Evolutionary conservation across 805 yeast species (phyloP), one percentile per base, ranked within the genome.

Genomic region (Schwanniomyces vanrijiae): DNA sequence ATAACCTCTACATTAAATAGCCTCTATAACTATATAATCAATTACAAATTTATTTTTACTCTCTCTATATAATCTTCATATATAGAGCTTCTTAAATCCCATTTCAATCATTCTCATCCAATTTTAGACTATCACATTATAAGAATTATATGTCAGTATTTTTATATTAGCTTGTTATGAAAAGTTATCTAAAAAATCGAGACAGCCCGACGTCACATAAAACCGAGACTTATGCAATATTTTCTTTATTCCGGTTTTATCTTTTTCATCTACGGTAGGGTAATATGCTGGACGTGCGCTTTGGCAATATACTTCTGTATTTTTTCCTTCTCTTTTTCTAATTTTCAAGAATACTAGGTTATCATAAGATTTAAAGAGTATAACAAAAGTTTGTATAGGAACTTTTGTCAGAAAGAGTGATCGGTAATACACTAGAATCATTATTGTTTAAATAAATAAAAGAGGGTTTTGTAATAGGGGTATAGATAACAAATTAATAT

Each of bases 211-310:
- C 29, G 44, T 42, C 29, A 37, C 39, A 31, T 37, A 37, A 35
- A 37, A 25, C 39, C 39, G 22, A 37, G 25, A 3, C 7, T 37
- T 20, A 21, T 21, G 39, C 39, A 20, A 37, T 20, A 20, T 19
- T 21, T 18, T 20, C 25, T 21, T 13, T 20, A 8, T 37, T 37
- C 39, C 25, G 39, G 25, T 20, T 20, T 37, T 37, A 37, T 37
- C 39, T 37, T 37, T 37, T 37, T 21, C 39, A 37, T 37, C 39
- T 20, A 37, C 39, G 39, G 39, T 37, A 37, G 39, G 39, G 39
- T 37, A 37, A 37, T 26, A 26, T 37, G 39, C 39, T 37, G 25
- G 25, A 19, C 37, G 25, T 37, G 39, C 39, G 25, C 39, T 19
- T 19, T 21, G 39, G 25, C 39, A 37, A 37, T 37, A 37, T 18